phyloP scores from a whole-genome alignment of 106 monocot species.

The Chionographis japonica region DNA sequence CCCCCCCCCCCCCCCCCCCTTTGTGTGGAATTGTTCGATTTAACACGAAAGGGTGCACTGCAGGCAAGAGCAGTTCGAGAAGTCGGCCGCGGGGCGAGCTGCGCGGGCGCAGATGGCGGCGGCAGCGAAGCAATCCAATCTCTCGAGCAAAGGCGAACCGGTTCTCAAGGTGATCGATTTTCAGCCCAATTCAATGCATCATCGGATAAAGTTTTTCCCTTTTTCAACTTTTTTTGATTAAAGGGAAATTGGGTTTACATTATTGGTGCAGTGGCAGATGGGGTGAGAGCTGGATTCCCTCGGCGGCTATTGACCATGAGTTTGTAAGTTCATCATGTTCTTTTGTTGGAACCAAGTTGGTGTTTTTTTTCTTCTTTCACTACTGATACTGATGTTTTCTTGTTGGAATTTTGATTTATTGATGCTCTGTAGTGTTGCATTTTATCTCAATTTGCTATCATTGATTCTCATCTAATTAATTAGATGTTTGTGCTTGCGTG shows the following conservation, averaged over 20 bases:
- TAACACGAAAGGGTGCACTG: neutral
- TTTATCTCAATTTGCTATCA: no score
- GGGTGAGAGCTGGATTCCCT: slow-evolving; percentile 20
- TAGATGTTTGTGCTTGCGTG: no score
- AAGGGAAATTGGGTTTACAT: neutral
- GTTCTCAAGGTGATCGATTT: slow-evolving; percentile 64
- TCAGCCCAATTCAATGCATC: no score
- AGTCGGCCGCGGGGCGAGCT: slow-evolving; percentile 81
- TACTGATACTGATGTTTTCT: no score
- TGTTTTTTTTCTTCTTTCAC: no score
- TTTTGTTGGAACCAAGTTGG: no score
- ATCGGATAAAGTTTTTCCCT: neutral
- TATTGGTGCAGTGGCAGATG: slow-evolving; percentile 62
- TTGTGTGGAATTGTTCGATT: neutral
- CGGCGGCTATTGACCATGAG: no score
- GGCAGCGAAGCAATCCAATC: slow-evolving; percentile 39
- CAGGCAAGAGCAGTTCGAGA: slow-evolving; percentile 93
- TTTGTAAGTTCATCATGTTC: no score
- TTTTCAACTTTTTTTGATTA: neutral
- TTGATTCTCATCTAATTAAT: no score
- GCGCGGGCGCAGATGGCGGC: slow-evolving; percentile 63
- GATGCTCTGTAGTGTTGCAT: no score
- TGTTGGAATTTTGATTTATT: no score
- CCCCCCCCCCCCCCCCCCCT: neutral
- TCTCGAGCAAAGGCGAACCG: slow-evolving; percentile 55